Conservation (phyloP, 768 basidiomycete genomes). For the Trametes cingulata region DNA sequence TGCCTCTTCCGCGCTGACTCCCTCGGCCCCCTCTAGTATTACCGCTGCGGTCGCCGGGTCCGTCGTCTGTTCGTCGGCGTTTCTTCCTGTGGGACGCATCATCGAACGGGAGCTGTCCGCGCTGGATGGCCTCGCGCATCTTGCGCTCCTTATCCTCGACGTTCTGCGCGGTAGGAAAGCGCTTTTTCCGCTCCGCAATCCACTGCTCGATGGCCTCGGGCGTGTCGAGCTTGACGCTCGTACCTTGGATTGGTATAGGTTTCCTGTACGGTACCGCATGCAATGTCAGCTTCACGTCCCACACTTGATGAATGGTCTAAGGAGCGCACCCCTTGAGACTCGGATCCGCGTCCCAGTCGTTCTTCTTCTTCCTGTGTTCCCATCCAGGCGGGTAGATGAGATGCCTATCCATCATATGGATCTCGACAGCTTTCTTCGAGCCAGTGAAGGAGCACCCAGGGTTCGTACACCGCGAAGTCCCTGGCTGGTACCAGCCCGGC, state of each 20-base stretch:
- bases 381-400: constrained; percentile 78
- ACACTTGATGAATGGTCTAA: too few species aligned
- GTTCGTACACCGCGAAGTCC: constrained; percentile 59
- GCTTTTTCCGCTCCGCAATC: constrained; percentile 85
- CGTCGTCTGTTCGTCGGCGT: constrained; percentile 39
- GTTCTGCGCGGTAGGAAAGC: constrained; percentile 73
- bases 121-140: constrained; percentile 72
- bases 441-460: constrained; percentile 68
- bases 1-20: constrained; percentile 31
- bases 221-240: constrained; percentile 71
- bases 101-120: constrained; percentile 67
- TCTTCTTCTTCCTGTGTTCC: constrained; percentile 52
- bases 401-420: constrained; percentile 90
- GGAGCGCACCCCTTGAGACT: constrained; percentile 75
- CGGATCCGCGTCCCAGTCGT: constrained; percentile 82
- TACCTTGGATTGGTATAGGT: constrained; percentile 75
- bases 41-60: constrained; percentile 4
- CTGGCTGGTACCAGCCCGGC: constrained; percentile 60
- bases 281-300: background rate
- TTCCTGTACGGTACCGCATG: constrained; percentile 54
- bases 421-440: constrained; percentile 64
- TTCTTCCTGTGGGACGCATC: constrained; percentile 47
- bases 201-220: constrained; percentile 82
- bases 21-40: constrained; percentile 31
- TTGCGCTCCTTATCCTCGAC: constrained; percentile 83